Conservation (phyloP, 2,329 filamentous ascomycete genomes). For the Trichoderma sp. region DNA sequence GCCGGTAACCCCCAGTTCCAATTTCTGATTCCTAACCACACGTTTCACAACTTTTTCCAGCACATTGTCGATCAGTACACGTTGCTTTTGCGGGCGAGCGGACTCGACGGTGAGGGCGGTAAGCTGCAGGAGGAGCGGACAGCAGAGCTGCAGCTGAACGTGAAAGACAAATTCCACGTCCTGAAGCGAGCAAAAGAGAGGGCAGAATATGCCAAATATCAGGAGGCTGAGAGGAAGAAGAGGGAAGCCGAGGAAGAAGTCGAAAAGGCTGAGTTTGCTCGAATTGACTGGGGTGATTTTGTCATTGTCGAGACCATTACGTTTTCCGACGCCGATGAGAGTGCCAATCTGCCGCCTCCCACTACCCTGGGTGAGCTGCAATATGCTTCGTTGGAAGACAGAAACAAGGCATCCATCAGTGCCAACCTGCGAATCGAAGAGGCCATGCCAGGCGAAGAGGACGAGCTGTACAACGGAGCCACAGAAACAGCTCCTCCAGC, state of each 20-base stretch:
- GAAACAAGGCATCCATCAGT: conserved; percentile 83
- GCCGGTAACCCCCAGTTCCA: conserved; percentile 92
- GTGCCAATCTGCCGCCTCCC: conserved; percentile 80
- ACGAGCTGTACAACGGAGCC: conserved; percentile 51
- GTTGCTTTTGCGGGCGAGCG: conserved; percentile 67
- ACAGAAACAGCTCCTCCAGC: conserved; percentile 36
- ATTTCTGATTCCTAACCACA: conserved; percentile 92
- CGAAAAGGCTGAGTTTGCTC: conserved; percentile 71
- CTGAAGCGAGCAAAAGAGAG: conserved; percentile 79
- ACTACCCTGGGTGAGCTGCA: conserved; percentile 89
- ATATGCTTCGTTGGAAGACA: conserved; percentile 91
- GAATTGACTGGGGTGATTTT: conserved; percentile 98
- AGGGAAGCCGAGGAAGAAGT: conserved; percentile 85
- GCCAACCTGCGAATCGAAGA: conserved; percentile 87
- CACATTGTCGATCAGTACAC: conserved; percentile 91
- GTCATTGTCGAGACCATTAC: conserved; percentile 91
- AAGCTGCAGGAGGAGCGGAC: conserved; percentile 71
- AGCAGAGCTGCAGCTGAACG: conserved; percentile 69
- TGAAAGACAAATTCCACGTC: conserved; percentile 75
- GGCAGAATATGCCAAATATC: conserved; percentile 81
- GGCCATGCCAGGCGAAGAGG: conserved; percentile 80
- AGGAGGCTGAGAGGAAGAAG: conserved; percentile 81
- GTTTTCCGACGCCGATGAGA: conserved; percentile 86
- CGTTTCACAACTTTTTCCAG: conserved; percentile 92
- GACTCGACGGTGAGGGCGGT: conserved; percentile 63